Percentiles rank a stretch among this genome's conserved stretches.
Conservation (phyloP, 257 asterid genomes). For the Apocynum venetum region DNA sequence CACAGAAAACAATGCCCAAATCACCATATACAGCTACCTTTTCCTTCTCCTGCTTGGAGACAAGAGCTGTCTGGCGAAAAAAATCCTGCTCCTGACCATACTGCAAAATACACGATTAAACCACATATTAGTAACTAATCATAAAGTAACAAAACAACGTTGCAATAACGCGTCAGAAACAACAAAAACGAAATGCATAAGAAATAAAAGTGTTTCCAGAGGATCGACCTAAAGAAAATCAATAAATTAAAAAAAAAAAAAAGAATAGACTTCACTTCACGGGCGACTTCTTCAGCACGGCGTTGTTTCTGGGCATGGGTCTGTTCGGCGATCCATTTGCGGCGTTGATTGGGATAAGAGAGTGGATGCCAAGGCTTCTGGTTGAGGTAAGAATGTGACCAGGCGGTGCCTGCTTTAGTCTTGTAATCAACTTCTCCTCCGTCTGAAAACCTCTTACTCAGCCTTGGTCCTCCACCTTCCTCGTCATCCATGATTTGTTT, state of each 20-base stretch:
- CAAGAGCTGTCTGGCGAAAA: conserved; percentile 85
- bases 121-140: not conserved
- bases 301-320: conserved; percentile 67
- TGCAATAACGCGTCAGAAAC: not conserved
- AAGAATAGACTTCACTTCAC: conserved; percentile 49
- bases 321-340: conserved; percentile 99
- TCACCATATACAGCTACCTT: conserved; percentile 43
- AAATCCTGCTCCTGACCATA: conserved; percentile 99
- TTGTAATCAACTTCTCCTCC: conserved; percentile 89
- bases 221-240: not conserved
- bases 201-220: not conserved
- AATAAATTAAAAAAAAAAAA: not conserved
- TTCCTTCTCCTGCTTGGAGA: conserved; percentile 87
- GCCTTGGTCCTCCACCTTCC: conserved; percentile 49
- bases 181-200: not conserved
- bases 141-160: not conserved
- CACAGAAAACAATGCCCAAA: not conserved
- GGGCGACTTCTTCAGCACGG: conserved; percentile 82
- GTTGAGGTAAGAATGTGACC: conserved; percentile 91
- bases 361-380: conserved; percentile 99
- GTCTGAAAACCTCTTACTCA: conserved; percentile 63
- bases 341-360: conserved; percentile 98
- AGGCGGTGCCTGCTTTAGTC: conserved; percentile 90
- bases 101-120: conserved; percentile 33
- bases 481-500: conserved; percentile 51